Percentiles rank a stretch among this genome's conserved stretches.
phyloP scores from a whole-genome alignment of 2,329 filamentous ascomycete genomes.

The Lachnellula cervina region DNA sequence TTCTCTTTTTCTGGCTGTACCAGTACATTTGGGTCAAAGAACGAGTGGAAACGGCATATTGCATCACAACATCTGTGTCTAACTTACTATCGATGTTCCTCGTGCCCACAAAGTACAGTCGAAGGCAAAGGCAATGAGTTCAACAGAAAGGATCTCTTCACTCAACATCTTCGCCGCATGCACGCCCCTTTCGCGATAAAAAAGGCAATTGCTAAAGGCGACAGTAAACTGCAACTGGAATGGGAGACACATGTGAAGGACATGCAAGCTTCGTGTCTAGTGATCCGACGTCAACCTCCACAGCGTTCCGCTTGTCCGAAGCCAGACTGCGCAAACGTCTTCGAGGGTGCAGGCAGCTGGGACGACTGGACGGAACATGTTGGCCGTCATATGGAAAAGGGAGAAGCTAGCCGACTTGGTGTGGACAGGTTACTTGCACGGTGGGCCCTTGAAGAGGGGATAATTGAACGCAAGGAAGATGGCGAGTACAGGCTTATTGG shows the following conservation, averaged over 20 bases:
- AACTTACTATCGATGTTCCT: slow-evolving; percentile 59
- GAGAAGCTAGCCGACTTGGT: slow-evolving; percentile 52
- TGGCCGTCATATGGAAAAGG: slow-evolving; percentile 80
- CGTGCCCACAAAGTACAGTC: slow-evolving; percentile 48
- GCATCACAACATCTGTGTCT: slow-evolving; percentile 79
- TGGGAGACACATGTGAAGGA: slow-evolving; percentile 63
- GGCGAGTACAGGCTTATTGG: slow-evolving; percentile 54
- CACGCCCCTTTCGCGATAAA: slow-evolving; percentile 68
- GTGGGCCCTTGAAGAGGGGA: slow-evolving; percentile 60
- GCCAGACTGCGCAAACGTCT: slow-evolving; percentile 64
- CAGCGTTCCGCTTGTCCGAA: slow-evolving; percentile 66
- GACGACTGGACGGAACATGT: slow-evolving; percentile 91
- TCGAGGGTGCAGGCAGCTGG: slow-evolving; percentile 72
- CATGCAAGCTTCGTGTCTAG: slow-evolving; percentile 70
- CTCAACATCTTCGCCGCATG: slow-evolving; percentile 91
- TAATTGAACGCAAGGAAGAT: slow-evolving; percentile 54
- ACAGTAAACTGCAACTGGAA: slow-evolving; percentile 54
- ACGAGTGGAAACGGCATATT: slow-evolving; percentile 97
- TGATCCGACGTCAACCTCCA: slow-evolving; percentile 64
- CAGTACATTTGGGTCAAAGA: slow-evolving; percentile 85
- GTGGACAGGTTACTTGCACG: slow-evolving; percentile 54
- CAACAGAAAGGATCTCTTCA: slow-evolving; percentile 94
- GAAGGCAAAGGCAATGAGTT: slow-evolving; percentile 66
- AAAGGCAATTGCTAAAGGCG: slow-evolving; percentile 51
- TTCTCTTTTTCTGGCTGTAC: slow-evolving; percentile 79